A percentile compares a stretch with the other conserved stretches of the same genome.
These are phyloP conservation scores for Eucalyptus curtisii DNA, from an alignment of 345 rosid genomes.

Conservation along the genomic window DNA sequence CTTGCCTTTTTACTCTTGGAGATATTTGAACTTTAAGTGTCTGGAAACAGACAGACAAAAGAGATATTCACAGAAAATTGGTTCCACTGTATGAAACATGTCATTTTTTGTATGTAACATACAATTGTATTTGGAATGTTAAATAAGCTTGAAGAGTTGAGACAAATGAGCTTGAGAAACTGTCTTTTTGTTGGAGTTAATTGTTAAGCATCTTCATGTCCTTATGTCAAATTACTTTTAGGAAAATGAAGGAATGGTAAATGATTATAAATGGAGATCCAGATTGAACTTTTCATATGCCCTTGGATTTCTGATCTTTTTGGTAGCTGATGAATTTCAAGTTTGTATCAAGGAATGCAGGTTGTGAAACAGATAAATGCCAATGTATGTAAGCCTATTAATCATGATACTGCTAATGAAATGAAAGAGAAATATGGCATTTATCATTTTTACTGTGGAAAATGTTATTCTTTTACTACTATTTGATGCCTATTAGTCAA, in stretches of 20 bases:
- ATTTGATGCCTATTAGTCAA: not conserved
- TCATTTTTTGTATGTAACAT: not conserved
- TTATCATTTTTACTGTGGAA: not conserved
- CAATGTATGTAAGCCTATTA: not conserved
- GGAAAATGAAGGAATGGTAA: not conserved
- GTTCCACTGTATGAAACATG: not conserved
- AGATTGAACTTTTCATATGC: not conserved
- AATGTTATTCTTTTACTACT: not conserved
- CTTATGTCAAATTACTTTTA: not conserved
- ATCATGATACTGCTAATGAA: not conserved
- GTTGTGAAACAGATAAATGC: not conserved
- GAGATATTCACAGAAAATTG: not conserved
- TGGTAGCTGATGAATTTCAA: not conserved
- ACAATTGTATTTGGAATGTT: not conserved
- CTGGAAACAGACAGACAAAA: not conserved
- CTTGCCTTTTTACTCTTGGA: not conserved
- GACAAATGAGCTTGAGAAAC: not conserved
- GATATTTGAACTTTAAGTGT: not conserved
- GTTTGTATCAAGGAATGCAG: not conserved
- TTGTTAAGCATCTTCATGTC: not conserved
- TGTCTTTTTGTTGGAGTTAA: not conserved
- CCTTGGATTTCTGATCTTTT: not conserved
- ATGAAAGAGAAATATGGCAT: not conserved
- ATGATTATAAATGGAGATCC: not conserved
- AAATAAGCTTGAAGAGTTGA: not conserved